Percentiles rank a stretch among this genome's conserved stretches.
These are phyloP conservation scores for Candida verbasci DNA, from an alignment of 805 yeast species.

Conservation along the genomic window DNA sequence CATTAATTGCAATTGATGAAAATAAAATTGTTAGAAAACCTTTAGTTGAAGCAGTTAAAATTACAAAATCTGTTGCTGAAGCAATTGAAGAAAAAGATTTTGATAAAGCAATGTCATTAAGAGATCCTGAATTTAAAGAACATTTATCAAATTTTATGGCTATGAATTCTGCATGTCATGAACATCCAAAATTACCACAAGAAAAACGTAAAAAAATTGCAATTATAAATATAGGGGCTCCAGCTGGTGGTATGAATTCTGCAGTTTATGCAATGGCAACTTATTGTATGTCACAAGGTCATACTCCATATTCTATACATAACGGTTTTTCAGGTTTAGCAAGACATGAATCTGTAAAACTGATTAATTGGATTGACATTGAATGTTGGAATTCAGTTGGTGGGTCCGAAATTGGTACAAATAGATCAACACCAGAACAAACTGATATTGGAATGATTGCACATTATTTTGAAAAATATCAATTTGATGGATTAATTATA, in stretches of 20 bases:
- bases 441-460: slow-evolving; percentile 87
- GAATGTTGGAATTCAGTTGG: slow-evolving; percentile 87
- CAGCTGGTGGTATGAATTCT: slow-evolving; percentile 93
- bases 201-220: slow-evolving; percentile 70
- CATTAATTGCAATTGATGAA: slow-evolving; percentile 86
- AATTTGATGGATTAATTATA: slow-evolving; percentile 82
- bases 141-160: slow-evolving; percentile 68
- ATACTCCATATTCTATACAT: slow-evolving; percentile 82
- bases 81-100: slow-evolving; percentile 81
- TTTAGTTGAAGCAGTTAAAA: slow-evolving; percentile 81
- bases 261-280: slow-evolving; percentile 88
- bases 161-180: slow-evolving; percentile 65
- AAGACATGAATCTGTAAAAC: slow-evolving; percentile 78
- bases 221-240: slow-evolving; percentile 91
- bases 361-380: slow-evolving; percentile 77
- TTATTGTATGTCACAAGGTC: slow-evolving; percentile 87
- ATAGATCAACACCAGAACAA: slow-evolving; percentile 76
- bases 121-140: slow-evolving; percentile 87
- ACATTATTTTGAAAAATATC: slow-evolving; percentile 83
- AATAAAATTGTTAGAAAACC: slow-evolving; percentile 83
- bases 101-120: slow-evolving; percentile 76
- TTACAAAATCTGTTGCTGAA: slow-evolving; percentile 84
- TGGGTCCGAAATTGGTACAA: slow-evolving; percentile 97
- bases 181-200: slow-evolving; percentile 54
- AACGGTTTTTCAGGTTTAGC: slow-evolving; percentile 92